Conservation (phyloP, 2,329 filamentous ascomycete genomes). For the Alternaria sp. region DNA sequence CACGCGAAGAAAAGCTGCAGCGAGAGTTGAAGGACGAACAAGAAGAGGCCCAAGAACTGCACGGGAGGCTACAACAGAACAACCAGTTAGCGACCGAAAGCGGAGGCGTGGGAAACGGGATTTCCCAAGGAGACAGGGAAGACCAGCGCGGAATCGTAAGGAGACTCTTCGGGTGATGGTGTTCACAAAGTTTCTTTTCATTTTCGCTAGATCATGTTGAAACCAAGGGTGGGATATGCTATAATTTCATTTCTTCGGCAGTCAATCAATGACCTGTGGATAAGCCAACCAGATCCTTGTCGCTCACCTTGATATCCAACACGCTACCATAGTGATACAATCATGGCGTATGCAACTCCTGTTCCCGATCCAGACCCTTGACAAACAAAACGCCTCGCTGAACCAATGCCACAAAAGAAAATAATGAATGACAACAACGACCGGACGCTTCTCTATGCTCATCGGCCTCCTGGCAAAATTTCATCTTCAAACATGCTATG, state of each 20-base stretch:
- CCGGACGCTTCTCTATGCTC: not conserved
- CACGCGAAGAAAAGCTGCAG: not conserved
- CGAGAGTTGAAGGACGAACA: not conserved
- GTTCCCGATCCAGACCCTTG: slow-evolving; percentile 1
- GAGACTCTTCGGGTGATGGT: not conserved
- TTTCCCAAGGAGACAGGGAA: not conserved
- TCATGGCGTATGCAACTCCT: slow-evolving; percentile 8
- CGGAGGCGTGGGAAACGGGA: too few relatives aligned
- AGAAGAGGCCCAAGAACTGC: not conserved
- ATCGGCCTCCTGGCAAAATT: slow-evolving; percentile 14
- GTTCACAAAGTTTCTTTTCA: not conserved
- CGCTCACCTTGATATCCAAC: slow-evolving; percentile 8
- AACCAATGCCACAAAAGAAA: slow-evolving; percentile 18
- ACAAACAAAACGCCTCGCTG: slow-evolving; percentile 26
- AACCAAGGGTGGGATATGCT: not conserved
- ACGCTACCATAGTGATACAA: slow-evolving; percentile 12
- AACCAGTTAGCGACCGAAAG: too few relatives aligned
- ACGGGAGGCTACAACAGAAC: not conserved
- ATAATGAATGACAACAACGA: not conserved
- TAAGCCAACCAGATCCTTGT: not conserved
- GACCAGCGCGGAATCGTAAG: not conserved
- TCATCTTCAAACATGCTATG: slow-evolving; percentile 40
- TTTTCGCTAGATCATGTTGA: not conserved
- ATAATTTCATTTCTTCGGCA: not conserved
- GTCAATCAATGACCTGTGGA: not conserved